Base-by-base conservation (phyloP, 2,329 filamentous ascomycete species). In the Colletotrichum godetiae region DNA sequence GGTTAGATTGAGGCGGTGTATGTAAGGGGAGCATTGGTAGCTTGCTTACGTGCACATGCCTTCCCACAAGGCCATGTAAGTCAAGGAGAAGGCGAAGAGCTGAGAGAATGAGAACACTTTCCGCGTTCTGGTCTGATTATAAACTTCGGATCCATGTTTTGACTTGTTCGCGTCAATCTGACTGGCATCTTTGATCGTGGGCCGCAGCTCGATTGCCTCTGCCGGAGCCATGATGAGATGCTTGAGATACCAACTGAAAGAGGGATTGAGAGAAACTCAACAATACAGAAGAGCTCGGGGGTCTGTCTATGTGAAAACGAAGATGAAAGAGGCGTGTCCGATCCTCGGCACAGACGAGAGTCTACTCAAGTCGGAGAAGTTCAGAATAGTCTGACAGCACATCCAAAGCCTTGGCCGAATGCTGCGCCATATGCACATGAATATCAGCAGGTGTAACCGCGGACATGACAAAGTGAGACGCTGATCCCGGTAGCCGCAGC, bases 11-110 rank as follows among this genome's bases (percentile, higher is more conserved):
- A 24, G 22, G 35, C 33, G 8, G 2, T 6, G 13, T 4, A 22
- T 13, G 4, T 19, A 19, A 24, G 4, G 24, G 19, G 15, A 10
- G 0, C 5, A 33, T n/a, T 12, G 24, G 11, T 4, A 49, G 22
- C 31, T 35, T n/a, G 33, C 64, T 57, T 67, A 67, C 64, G 64
- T 67, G 53, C 64, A 67, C 64, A 67, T 67, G 52, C 55, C 64
- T 27, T 67, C 64, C 64, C 64, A 67, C 1, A 67, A 37, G 35
- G 64, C 53, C 64, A 67, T 67, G 27, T 67, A 67, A 1, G 64
- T 67, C 35, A 67, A 29, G 19, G 64, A 67, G 27, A 67, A 67
- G 2, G 64, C 64, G 5, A 67, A 67, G 13, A 67, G 53, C 35
- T 67, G 64, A 15, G 64, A 67, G 55, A 67, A 67, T 19, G 64